Base-by-base conservation (phyloP, 2,329 filamentous ascomycete genomes). In the Pseudopyricularia javanii region DNA sequence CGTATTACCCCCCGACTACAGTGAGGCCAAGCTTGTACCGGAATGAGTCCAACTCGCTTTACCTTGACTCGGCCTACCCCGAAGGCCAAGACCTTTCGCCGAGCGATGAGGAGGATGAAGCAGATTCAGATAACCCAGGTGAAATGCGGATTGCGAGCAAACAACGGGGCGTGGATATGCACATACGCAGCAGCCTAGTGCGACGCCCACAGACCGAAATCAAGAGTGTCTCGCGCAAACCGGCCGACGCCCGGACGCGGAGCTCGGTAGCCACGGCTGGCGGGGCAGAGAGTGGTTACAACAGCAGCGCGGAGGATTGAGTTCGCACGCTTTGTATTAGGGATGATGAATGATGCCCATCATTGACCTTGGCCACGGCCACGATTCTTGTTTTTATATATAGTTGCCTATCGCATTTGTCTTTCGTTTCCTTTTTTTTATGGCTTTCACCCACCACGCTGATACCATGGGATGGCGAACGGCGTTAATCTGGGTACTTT, bases 221-320 rank as follows among this genome's bases (percentile, higher is more conserved):
- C 8, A 22, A n/a, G 5, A 51, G 28, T 35, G 37, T 6, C 24
- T 14, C 24, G 4, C 24, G 35, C 15, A 51, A 51, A 24, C 34
- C 35, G 14, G 22, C 14, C 6, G 50, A 52, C 8, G 35, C 50
- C 28, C 45, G 50, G n/a, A 60, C 62, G 0, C 63, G 62, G 6
- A 72, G 68, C 32, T 73, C 70, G 3, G 63, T 62, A 7, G 70
- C 70, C 4, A 73, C 70, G 2, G 69, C 66, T 15, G 70, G 69
- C 4, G 70, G 63, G 4, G 61, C 63, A 1, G 63, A 63, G 54
- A 74, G 71, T 52, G 64, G 65, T 0, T 69, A 68, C 56, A 67
- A 58, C 53, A 70, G 63, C 47, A 67, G 67, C 26, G 59, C 60
- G 11, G 64, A 69, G 52, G 64, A 66, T 37, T 50, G 49, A 50